Conservation (phyloP, 768 basidiomycete genomes). For the Scleroderma citrinum region DNA sequence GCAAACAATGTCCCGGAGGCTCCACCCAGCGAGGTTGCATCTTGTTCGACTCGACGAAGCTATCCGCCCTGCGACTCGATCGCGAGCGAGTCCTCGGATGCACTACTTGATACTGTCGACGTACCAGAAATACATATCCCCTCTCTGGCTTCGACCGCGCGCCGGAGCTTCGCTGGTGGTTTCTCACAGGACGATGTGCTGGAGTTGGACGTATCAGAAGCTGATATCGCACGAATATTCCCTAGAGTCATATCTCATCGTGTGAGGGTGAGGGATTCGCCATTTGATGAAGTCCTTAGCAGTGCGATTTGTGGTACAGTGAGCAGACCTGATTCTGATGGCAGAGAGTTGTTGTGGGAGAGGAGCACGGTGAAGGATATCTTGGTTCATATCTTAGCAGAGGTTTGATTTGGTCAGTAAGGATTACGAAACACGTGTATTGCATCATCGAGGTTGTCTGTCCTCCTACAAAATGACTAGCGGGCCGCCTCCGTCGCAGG, state of each 20-base stretch:
- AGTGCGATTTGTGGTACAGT: conserved; percentile 57
- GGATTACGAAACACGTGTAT: neutral
- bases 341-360: conserved; percentile 28
- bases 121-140: conserved; percentile 8
- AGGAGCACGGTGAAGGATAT: conserved; percentile 60
- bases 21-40: conserved; percentile 14
- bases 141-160: conserved; percentile 2
- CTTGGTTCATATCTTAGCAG: conserved; percentile 50
- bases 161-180: conserved; percentile 4
- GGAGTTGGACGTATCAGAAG: conserved; percentile 60
- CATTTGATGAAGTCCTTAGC: conserved; percentile 63
- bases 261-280: conserved; percentile 61
- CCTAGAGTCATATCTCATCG: conserved; percentile 74
- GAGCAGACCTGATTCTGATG: conserved; percentile 12
- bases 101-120: conserved; percentile 14
- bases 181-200: conserved; percentile 16
- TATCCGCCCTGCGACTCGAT: conserved; percentile 14
- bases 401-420: conserved; percentile 33
- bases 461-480: conserved; percentile 28
- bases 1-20: conserved; percentile 10
- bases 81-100: conserved; percentile 18
- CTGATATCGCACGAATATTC: conserved; percentile 68
- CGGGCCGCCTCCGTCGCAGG: conserved; percentile 36
- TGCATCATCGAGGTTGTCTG: no score
- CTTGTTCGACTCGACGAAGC: conserved; percentile 10